These are phyloP conservation scores for Crataegus laevigata DNA, from an alignment of 306 rosid species.

Conservation along the genomic window DNA sequence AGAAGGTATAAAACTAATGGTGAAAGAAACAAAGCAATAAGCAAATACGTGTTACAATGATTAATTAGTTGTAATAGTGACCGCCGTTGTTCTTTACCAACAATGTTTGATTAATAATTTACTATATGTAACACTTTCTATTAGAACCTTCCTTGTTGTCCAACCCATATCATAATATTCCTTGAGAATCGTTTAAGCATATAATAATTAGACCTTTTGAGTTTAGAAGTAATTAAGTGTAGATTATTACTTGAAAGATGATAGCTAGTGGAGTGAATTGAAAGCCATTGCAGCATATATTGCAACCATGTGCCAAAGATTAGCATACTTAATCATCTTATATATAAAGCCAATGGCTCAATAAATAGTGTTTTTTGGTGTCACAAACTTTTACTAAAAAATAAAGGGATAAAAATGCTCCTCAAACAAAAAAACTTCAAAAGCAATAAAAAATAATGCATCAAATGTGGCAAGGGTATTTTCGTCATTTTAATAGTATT, in stretches of 20 bases:
- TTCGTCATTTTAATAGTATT: too few species aligned
- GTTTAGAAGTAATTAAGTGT: conserved; percentile 7
- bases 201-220: conserved; percentile 23
- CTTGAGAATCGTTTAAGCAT: conserved; percentile 20
- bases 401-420: too few species aligned
- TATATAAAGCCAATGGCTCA: too few species aligned
- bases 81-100: conserved; percentile 23
- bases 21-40: background rate
- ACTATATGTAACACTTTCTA: background rate
- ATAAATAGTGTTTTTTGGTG: too few species aligned
- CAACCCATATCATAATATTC: conserved; percentile 12
- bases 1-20: background rate
- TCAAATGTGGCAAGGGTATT: too few species aligned
- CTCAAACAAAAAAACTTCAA: too few species aligned
- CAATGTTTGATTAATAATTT: background rate
- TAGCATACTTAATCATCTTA: background rate
- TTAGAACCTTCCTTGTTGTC: conserved; percentile 29
- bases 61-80: conserved; percentile 26
- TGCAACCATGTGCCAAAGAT: conserved; percentile 49
- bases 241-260: conserved; percentile 13
- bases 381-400: too few species aligned
- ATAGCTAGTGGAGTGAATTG: conserved; percentile 50
- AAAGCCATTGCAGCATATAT: conserved; percentile 45
- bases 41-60: conserved; percentile 20
- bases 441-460: too few species aligned